Percentiles rank a stretch among this genome's conserved stretches.
Conservation (phyloP, 176 grass and related monocot genomes). For the Lolium rigidum region DNA sequence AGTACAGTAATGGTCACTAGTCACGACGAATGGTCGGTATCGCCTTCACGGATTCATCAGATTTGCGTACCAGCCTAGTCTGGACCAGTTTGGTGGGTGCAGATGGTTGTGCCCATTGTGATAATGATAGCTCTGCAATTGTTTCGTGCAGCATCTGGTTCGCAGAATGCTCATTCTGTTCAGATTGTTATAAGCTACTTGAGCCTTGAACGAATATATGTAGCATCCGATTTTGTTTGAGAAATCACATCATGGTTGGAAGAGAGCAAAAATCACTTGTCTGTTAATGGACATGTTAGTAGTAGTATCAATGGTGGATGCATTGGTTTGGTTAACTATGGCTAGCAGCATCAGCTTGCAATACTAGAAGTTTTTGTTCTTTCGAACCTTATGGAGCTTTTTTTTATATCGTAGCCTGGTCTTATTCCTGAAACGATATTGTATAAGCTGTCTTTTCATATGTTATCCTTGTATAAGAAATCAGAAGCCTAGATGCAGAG, state of each 20-base stretch:
- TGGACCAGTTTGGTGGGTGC: background rate
- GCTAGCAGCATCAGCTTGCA: background rate
- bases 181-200: background rate
- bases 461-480: background rate
- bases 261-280: too few relatives aligned
- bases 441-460: background rate
- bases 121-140: background rate
- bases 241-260: background rate
- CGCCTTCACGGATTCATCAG: background rate
- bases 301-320: background rate
- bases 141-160: slow-evolving; percentile 10
- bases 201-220: background rate
- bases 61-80: background rate
- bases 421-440: background rate
- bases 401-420: background rate
- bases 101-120: background rate
- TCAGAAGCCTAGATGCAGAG: background rate
- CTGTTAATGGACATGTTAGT: background rate
- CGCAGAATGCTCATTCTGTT: slow-evolving; percentile 15
- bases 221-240: background rate
- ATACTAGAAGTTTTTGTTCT: background rate
- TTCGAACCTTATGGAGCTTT: background rate
- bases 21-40: background rate
- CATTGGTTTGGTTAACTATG: too few relatives aligned
- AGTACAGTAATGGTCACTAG: background rate